A percentile compares a stretch with the other conserved stretches of the same genome.
phyloP scores from a whole-genome alignment of 805 yeast species.

The Debaryomyces tyrocola region DNA sequence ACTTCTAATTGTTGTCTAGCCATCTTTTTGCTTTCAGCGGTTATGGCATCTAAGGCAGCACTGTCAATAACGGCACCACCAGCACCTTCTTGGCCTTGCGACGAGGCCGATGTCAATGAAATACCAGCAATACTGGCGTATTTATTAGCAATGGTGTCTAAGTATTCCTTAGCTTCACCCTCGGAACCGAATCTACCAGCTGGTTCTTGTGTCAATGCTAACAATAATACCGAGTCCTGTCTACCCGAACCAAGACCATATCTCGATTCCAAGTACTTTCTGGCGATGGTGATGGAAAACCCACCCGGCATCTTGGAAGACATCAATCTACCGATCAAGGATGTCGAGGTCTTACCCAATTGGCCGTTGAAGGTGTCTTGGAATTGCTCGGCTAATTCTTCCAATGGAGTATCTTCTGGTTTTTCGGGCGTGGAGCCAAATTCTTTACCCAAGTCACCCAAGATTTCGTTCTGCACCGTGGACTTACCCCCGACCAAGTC shows the following conservation, averaged over 20 bases:
- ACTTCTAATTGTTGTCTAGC: constrained; percentile 85
- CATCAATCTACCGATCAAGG: constrained; percentile 86
- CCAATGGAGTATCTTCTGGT: constrained; percentile 97
- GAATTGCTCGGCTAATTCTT: constrained; percentile 92
- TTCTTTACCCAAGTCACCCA: constrained; percentile 98
- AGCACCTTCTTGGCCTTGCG: constrained; percentile 59
- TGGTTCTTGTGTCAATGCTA: constrained; percentile 89
- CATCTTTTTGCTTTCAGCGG: constrained; percentile 66
- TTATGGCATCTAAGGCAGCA: constrained; percentile 86
- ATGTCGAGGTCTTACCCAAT: constrained; percentile 90
- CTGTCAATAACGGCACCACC: constrained; percentile 91
- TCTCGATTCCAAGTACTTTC: constrained; percentile 87
- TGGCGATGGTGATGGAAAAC: constrained; percentile 84
- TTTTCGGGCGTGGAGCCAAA: constrained; percentile 98
- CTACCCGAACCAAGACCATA: constrained; percentile 94
- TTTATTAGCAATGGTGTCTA: constrained; percentile 78
- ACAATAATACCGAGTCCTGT: constrained; percentile 85
- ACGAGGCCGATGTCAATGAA: constrained; percentile 65
- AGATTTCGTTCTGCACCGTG: constrained; percentile 96
- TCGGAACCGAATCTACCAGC: constrained; percentile 83
- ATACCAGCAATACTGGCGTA: constrained; percentile 85
- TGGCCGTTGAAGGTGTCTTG: constrained; percentile 87
- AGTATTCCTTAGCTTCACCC: constrained; percentile 84
- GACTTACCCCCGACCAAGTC: constrained; percentile 98
- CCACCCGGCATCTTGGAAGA: constrained; percentile 99